Evolutionary conservation across 1,139 yeast species (phyloP), one percentile per base, ranked within the genome.

Genomic region (Suhomyces kunorum): DNA sequence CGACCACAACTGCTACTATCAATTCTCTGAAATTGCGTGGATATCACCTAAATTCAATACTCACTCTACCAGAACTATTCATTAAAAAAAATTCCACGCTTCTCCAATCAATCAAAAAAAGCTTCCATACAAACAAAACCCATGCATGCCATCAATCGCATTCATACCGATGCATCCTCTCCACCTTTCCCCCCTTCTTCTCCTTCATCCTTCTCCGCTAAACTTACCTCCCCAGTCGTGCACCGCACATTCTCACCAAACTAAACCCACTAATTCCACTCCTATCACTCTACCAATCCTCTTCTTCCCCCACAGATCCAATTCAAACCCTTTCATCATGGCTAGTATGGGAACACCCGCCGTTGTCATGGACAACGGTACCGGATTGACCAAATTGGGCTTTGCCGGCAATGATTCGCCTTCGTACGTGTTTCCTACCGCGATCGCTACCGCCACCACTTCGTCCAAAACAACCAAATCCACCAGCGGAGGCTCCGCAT

Each of bases 321-420:
- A 40, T 36, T 35, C 27, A 33, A 33, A 17, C 19, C 4, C 22
- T 19, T 30, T 39, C 36, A 48, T 36, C 38, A 79, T 78, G 83
- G 74, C 81, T 40, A 71, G 82, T 56, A 77, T 81, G 66, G 85
- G 83, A 49, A 76, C 83, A 46, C 97, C 97, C 36, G 96, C 97
- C 47, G 92, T 89, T 71, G 96, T 89, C 65, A 89, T 89, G 96
- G 96, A 86, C 76, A 86, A 86, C 60, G 99, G 99, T 76, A 92
- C 99, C 51, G 99, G 99, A 49, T 76, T 90, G 56, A 92, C 98
- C 59, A 92, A 92, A 63, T 77, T 92, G 49, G 99, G 99, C 19
- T 92, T 90, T 68, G 98, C 99, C 53, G 99, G 99, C 41, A 92
- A 92, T 62, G 98, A 92, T 66, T 79, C 97, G 12, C 99, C 99